phyloP scores from a whole-genome alignment of 495 filamentous ascomycete species.

The Immersiella caudata region DNA sequence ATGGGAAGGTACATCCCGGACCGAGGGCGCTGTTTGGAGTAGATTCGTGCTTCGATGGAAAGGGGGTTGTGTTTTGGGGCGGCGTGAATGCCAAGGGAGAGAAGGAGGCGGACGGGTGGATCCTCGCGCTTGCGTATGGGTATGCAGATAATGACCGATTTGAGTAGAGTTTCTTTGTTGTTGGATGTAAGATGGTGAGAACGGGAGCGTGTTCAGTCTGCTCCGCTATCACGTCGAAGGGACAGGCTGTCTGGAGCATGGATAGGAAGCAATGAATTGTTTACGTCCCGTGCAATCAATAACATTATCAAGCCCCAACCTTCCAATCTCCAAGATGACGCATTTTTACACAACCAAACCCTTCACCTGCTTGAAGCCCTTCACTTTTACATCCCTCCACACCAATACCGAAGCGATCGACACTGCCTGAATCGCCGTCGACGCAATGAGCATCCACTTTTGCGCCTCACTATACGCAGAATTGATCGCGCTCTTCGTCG shows the following conservation, averaged over 20 bases:
- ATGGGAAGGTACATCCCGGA: conserved; percentile 57
- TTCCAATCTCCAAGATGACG: background rate
- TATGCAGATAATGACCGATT: conserved; percentile 33
- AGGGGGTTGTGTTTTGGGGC: conserved; percentile 55
- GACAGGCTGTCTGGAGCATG: no score
- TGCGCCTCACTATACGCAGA: conserved; percentile 60
- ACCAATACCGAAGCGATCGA: conserved; percentile 47
- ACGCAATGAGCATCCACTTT: conserved; percentile 57
- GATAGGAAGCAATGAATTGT: no score
- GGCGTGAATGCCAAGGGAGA: conserved; percentile 53
- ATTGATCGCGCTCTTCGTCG: conserved; percentile 57
- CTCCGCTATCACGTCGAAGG: no score
- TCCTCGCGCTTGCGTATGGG: conserved; percentile 45
- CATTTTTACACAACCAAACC: conserved; percentile 17
- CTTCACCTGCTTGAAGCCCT: conserved; percentile 46
- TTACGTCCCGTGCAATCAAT: no score
- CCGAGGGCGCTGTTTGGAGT: conserved; percentile 52
- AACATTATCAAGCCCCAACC: no score
- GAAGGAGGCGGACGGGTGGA: conserved; percentile 56
- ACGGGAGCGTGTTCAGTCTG: background rate
- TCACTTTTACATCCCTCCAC: conserved; percentile 59
- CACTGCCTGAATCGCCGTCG: conserved; percentile 50
- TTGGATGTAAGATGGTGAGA: background rate
- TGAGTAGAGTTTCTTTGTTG: conserved; percentile 20
- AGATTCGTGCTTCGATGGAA: conserved; percentile 45